Conservation (phyloP, 257 asterid genomes). For the Lantana camara region DNA sequence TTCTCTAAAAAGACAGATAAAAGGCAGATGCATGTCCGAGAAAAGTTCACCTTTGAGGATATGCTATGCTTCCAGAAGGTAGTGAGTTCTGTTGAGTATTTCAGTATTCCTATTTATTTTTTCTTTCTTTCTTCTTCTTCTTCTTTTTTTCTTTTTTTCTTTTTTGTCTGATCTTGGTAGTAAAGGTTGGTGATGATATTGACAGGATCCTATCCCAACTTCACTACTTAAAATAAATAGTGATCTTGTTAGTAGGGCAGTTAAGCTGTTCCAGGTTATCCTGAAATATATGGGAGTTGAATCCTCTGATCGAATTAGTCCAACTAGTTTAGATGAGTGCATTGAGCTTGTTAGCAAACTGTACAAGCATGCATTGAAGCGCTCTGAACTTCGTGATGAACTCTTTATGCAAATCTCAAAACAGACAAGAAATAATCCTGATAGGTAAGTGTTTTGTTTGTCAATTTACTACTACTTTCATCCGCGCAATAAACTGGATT, state of each 20-base stretch:
- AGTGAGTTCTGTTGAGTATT: constrained; percentile 26
- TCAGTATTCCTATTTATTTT: constrained; percentile 11
- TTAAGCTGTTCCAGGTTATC: constrained; percentile 84
- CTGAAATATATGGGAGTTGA: constrained; percentile 92
- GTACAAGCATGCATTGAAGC: constrained; percentile 88
- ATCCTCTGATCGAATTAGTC: constrained; percentile 63
- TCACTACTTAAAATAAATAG: constrained; percentile 77
- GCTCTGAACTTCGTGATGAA: constrained; percentile 95
- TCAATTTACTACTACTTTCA: constrained; percentile 1
- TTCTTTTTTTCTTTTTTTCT: too few relatives aligned
- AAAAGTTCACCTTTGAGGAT: constrained; percentile 91
- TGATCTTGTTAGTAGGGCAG: constrained; percentile 80
- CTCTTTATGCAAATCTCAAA: constrained; percentile 89
- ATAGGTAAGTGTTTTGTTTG: constrained; percentile 52
- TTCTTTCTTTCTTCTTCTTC: too few relatives aligned
- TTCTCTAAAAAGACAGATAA: constrained; percentile 77
- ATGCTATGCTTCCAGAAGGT: constrained; percentile 98
- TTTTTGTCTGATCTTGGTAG: constrained; percentile 15
- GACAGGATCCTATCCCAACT: constrained; percentile 93
- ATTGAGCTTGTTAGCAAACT: constrained; percentile 84
- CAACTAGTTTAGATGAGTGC: constrained; percentile 70
- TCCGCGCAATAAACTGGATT: constrained; percentile 11
- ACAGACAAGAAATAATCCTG: constrained; percentile 93
- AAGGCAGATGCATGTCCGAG: constrained; percentile 79
- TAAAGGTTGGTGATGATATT: constrained; percentile 36